Conservation (phyloP, 805 yeast genomes). For the Nakazawaea anatomiae region DNA sequence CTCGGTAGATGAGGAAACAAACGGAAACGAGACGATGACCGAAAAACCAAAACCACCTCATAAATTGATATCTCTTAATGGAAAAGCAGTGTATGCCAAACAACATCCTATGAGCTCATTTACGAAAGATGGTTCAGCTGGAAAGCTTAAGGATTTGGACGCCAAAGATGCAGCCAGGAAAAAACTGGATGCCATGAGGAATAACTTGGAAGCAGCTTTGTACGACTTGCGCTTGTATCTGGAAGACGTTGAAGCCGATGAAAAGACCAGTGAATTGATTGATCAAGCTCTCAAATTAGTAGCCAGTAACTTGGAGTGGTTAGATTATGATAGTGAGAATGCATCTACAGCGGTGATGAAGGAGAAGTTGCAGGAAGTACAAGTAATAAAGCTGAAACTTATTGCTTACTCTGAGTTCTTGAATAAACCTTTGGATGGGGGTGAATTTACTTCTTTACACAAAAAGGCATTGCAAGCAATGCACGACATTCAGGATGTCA, state of each 20-base stretch:
- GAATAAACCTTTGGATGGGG: slow-evolving; percentile 39
- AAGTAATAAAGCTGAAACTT: slow-evolving; percentile 23
- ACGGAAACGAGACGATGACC: slow-evolving; percentile 6
- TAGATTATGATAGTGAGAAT: slow-evolving; percentile 63
- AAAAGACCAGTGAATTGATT: slow-evolving; percentile 37
- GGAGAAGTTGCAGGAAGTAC: slow-evolving; percentile 25
- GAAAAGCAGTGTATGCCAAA: slow-evolving; percentile 28
- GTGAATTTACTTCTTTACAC: slow-evolving; percentile 37
- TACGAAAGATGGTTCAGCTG: slow-evolving; percentile 37
- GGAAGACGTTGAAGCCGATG: slow-evolving; percentile 49
- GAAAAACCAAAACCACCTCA: slow-evolving; percentile 13
- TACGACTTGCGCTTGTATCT: slow-evolving; percentile 61
- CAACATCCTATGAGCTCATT: slow-evolving; percentile 44
- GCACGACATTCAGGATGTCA: slow-evolving; percentile 35
- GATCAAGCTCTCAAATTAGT: slow-evolving; percentile 32
- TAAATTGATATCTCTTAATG: slow-evolving; percentile 15
- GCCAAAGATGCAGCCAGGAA: slow-evolving; percentile 49
- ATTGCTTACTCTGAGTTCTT: slow-evolving; percentile 34
- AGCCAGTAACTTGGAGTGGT: slow-evolving; percentile 61
- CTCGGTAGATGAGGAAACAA: slow-evolving; percentile 11
- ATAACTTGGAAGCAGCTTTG: slow-evolving; percentile 65
- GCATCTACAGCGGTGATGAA: slow-evolving; percentile 35
- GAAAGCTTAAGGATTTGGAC: slow-evolving; percentile 48
- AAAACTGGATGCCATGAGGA: slow-evolving; percentile 52
- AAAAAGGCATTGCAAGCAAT: slow-evolving; percentile 36